A percentile compares a stretch with the other conserved stretches of the same genome.
Conservation (phyloP, 225 moss, liverwort and hornwort species). For the Marchantia paleacea region DNA sequence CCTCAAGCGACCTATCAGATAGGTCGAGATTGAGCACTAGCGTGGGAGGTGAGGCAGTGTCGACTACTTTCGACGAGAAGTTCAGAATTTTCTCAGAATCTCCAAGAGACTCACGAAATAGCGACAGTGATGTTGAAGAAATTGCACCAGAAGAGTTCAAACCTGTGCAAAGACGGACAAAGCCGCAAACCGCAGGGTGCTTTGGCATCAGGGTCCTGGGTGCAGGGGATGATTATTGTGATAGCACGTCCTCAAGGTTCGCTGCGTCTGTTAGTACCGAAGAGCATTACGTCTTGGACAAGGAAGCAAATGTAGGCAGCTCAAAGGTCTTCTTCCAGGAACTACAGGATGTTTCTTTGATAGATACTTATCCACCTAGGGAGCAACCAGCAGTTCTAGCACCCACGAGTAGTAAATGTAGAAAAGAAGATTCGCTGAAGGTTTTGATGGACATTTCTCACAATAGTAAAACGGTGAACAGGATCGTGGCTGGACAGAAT, state of each 20-base stretch:
- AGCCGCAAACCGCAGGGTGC: not conserved
- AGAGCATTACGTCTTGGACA: not conserved
- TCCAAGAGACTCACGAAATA: constrained; percentile 1
- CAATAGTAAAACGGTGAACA: not conserved
- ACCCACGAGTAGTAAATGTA: constrained; percentile 17
- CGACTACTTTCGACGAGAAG: not conserved
- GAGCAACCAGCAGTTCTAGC: constrained; percentile 9
- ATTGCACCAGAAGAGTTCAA: constrained; percentile 28
- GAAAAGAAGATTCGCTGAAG: constrained; percentile 22
- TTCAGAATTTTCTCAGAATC: not conserved
- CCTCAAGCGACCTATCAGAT: not conserved
- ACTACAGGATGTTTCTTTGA: constrained; percentile 12
- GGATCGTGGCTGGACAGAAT: not conserved
- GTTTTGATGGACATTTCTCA: constrained; percentile 30
- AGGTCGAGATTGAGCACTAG: not conserved
- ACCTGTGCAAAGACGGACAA: constrained; percentile 13
- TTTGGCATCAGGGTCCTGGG: not conserved
- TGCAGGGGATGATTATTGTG: not conserved
- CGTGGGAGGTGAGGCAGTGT: not conserved
- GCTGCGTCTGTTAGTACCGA: not conserved
- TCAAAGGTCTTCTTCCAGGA: not conserved
- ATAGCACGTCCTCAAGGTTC: not conserved
- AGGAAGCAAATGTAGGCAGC: not conserved
- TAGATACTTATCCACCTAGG: not conserved
- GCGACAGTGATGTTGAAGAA: constrained; percentile 32